Evolutionary conservation across 352 stramenopile species (phyloP).

Genomic region (Phytophthora pisi): DNA sequence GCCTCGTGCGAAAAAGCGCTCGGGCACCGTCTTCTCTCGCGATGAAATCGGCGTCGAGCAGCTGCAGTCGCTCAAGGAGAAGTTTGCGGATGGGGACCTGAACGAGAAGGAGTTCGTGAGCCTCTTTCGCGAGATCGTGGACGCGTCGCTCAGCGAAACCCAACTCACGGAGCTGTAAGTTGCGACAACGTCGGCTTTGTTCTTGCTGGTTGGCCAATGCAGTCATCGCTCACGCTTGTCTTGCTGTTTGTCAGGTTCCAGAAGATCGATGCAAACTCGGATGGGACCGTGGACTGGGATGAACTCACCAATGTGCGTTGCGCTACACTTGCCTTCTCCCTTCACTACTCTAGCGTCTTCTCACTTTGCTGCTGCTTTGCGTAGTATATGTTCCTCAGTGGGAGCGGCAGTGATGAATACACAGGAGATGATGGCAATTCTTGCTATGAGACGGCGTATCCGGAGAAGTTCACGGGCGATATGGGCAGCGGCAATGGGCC

Average conservation of each 20-base stretch:
- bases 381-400: slow-evolving; percentile 87
- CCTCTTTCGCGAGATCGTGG: slow-evolving; percentile 84
- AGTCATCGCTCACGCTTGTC: background rate
- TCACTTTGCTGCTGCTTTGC: background rate
- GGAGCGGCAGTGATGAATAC: slow-evolving; percentile 65
- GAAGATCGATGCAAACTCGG: slow-evolving; percentile 90
- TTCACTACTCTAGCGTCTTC: background rate
- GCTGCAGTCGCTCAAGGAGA: slow-evolving; percentile 84
- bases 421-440: slow-evolving; percentile 68
- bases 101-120: slow-evolving; percentile 87
- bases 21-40: slow-evolving; percentile 71
- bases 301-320: slow-evolving; percentile 83
- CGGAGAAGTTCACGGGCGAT: slow-evolving; percentile 52
- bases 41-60: slow-evolving; percentile 85
- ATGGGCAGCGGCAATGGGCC: slow-evolving; percentile 10
- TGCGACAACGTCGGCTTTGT: too few species aligned
- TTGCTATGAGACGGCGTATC: slow-evolving; percentile 68
- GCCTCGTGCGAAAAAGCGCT: slow-evolving; percentile 45
- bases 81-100: slow-evolving; percentile 83
- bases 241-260: slow-evolving; percentile 55
- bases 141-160: slow-evolving; percentile 74
- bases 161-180: slow-evolving; percentile 81
- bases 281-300: slow-evolving; percentile 90
- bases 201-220: background rate
- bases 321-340: background rate